Conservation (phyloP, 139 green algal genomes). For the Dunaliella primolecta region DNA sequence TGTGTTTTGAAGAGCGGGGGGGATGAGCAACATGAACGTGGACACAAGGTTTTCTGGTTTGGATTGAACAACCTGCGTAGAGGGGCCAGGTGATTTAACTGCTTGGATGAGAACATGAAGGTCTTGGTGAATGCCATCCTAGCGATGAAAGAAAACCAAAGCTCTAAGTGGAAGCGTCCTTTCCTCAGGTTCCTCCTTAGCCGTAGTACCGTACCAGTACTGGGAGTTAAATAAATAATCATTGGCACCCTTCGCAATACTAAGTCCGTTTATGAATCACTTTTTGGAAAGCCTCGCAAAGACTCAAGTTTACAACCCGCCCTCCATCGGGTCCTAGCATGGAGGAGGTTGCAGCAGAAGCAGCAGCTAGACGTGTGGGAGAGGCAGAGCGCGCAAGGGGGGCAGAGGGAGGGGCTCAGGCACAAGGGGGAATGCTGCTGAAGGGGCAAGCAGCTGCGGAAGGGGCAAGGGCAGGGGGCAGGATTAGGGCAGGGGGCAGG, state of each 20-base stretch:
- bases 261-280: too few relatives aligned
- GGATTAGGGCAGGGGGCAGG: background rate
- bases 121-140: background rate
- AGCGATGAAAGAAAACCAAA: background rate
- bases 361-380: too few relatives aligned
- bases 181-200: background rate
- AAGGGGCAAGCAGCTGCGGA: too few relatives aligned
- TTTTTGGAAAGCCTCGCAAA: too few relatives aligned
- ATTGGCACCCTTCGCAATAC: too few relatives aligned
- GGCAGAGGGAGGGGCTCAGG: too few relatives aligned
- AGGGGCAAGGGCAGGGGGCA: background rate
- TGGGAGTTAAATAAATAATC: background rate
- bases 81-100: background rate
- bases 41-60: constrained; percentile 62
- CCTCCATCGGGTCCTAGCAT: too few relatives aligned
- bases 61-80: constrained; percentile 34
- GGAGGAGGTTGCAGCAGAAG: too few relatives aligned
- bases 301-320: too few relatives aligned
- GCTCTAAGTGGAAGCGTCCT: background rate
- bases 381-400: too few relatives aligned
- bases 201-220: background rate
- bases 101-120: background rate
- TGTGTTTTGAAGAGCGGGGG: constrained; percentile 30
- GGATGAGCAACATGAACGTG: constrained; percentile 64
- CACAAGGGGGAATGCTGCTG: too few relatives aligned